Evolutionary conservation across 306 rosid genomes (phyloP), one percentile per base, ranked within the genome.

Genomic region (Canavalia ensiformis): DNA sequence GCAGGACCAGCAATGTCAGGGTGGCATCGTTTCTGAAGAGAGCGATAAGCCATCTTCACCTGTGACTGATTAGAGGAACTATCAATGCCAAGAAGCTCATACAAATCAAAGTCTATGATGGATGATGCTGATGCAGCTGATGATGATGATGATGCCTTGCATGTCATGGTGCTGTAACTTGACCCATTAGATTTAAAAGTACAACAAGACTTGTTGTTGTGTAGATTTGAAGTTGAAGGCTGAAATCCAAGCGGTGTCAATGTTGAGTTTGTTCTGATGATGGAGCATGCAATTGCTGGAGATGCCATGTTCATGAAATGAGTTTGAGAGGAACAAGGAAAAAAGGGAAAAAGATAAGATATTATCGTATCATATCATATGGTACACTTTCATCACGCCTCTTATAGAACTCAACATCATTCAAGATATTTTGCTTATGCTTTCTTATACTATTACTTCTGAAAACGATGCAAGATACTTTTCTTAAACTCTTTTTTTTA

Each of bases 1-100:
- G 92, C n/a, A 58, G 97, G 88, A 2, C 97, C 97, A 4, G 97
- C 95, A 39, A 95, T 87, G 71, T 95, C 99, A 4, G 99, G 99
- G 65, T 95, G 99, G 77, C 99, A 95, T 8, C 87, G 88, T 66
- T 95, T 95, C 88, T 95, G 97, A 55, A 95, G 97, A 8, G 86
- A 72, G 3, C 97, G 90, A 41, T 95, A 95, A 0, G 99, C 97
- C 49, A n/a, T 66, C 80, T 89, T 89, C 0, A 95, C 90, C 78
- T 88, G 87, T 0, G 94, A 88, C 3, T 85, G 94, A 79, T 89
- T 90, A 11, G 91, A 87, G 9, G 88, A 76, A 84, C 88, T 91
- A 29, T 95, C 93, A 41, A 92, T 84, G 39, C 97, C 99, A 4
- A 95, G 89, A 59, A 93, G 99, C 8, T 95, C 97, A 66, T 95